phyloP scores from a whole-genome alignment of 257 asterid genomes.

The Solanum commersonii region DNA sequence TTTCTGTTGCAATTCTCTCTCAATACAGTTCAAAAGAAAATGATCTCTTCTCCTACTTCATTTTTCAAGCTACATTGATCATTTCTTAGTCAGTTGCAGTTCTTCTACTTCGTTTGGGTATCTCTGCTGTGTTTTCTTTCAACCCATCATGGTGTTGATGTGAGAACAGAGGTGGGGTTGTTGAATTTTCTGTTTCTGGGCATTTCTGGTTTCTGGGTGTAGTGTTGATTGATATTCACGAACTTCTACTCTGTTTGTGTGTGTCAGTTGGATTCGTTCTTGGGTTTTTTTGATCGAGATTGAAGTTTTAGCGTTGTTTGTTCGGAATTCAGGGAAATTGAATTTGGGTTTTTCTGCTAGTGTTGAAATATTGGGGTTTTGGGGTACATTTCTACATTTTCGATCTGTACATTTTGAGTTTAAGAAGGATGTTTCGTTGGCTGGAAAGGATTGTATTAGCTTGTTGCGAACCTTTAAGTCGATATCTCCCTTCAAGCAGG shows the following conservation, averaged over 20 bases:
- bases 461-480: constrained; percentile 62
- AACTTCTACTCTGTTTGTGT: not conserved
- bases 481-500: constrained; percentile 61
- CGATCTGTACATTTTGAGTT: not conserved
- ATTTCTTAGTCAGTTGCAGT: not conserved
- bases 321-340: not conserved
- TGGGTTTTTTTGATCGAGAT: not conserved
- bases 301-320: not conserved
- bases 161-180: not conserved
- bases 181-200: not conserved
- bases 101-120: not conserved
- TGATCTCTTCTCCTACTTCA: not conserved
- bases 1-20: not conserved
- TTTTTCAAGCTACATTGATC: not conserved
- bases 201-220: not conserved
- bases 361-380: not conserved
- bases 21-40: not conserved
- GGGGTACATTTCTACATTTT: not conserved
- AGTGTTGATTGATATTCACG: not conserved
- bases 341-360: not conserved
- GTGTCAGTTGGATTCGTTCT: too few relatives aligned
- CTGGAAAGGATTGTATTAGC: constrained; percentile 40
- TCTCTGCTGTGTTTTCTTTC: not conserved
- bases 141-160: not conserved
- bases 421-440: constrained; percentile 57